Base-by-base conservation (phyloP, 2,329 filamentous ascomycete genomes). In the Blumeriella jaapii region DNA sequence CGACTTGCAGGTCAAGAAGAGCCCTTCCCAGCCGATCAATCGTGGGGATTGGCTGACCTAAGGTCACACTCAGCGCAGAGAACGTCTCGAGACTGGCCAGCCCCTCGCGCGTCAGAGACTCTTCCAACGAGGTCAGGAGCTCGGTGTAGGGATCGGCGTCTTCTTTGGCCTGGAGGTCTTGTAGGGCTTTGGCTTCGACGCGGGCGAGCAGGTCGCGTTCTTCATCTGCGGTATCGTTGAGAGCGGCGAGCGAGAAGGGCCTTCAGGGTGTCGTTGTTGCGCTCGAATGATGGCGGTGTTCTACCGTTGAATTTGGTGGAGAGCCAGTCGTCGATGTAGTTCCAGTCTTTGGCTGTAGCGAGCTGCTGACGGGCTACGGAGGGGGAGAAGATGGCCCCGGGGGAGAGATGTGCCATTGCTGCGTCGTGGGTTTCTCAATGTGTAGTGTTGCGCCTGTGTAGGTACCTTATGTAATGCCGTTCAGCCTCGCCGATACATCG, bases 261-360 rank as follows among this genome's bases (percentile, higher is more conserved):
- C 45, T 75, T 78, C 31, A 94, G 66, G 0, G 87, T 95, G 29
- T 89, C 82, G 18, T 79, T 69, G 54, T 91, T 95, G 50, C 85
- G 78, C 61, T 96, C 89, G 57, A 94, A 94, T 1, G 67, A 55
- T 0, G 85, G 86, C 0, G 78, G 62, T 0, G 68, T 56, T 29
- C 70, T 71, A 18, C 72, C 69, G 28, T 68, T 67, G 48, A 82
- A 82, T 53, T 82, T 82, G 40, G 71, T 68, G 29, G 68, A 65
- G 8, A 95, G 73, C 87, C 89, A 96, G 49, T 67, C 65, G 59
- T 93, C 85, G 48, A 95, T 71, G 47, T 82, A 85, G 36, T 77
- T 78, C 89, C 89, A 96, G 60, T 95, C 87, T 55, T 89, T 87
- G 29, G 85, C 82, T 44, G 82, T 77, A 9, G 82, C 81, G 43